Conservation (phyloP, 2,329 filamentous ascomycete species). For the Fonsecaea nubica region DNA sequence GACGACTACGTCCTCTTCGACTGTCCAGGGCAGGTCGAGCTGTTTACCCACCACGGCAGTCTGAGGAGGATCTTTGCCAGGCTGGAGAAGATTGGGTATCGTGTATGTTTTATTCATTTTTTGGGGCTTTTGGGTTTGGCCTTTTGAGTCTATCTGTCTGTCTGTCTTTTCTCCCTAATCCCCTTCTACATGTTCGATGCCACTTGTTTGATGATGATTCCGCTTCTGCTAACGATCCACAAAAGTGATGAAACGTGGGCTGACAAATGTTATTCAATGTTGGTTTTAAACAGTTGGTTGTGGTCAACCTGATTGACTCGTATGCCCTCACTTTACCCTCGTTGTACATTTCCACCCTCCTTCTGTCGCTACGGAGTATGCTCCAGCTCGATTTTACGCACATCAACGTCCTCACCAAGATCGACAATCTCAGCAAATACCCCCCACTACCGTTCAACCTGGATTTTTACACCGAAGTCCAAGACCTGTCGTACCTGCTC, state of each 20-base stretch:
- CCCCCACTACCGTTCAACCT: conserved; percentile 90
- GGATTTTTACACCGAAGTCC: conserved; percentile 96
- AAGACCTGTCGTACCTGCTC: conserved; percentile 84
- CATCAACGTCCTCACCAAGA: conserved; percentile 95
- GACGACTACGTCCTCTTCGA: conserved; percentile 96
- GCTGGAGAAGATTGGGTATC: conserved; percentile 88
- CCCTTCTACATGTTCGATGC: background rate
- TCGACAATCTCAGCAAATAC: conserved; percentile 89
- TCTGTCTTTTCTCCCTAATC: conserved; percentile 18
- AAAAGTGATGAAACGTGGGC: background rate
- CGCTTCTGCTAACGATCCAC: conserved; percentile 18
- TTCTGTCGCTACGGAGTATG: conserved; percentile 94
- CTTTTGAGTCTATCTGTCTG: conserved; percentile 8
- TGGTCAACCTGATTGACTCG: conserved; percentile 91
- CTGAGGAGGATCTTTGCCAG: conserved; percentile 89
- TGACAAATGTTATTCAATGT: conserved; percentile 9
- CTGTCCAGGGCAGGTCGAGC: conserved; percentile 94
- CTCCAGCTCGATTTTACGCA: conserved; percentile 97
- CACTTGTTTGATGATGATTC: background rate
- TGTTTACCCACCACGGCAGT: conserved; percentile 94
- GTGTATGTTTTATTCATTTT: conserved; percentile 65
- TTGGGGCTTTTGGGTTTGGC: too few relatives aligned
- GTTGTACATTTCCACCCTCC: conserved; percentile 90
- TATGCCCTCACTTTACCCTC: conserved; percentile 93
- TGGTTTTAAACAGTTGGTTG: conserved; percentile 72